Base-by-base conservation (phyloP, 108 stramenopile genomes). In the Pseudonitzschia multiseries region DNA sequence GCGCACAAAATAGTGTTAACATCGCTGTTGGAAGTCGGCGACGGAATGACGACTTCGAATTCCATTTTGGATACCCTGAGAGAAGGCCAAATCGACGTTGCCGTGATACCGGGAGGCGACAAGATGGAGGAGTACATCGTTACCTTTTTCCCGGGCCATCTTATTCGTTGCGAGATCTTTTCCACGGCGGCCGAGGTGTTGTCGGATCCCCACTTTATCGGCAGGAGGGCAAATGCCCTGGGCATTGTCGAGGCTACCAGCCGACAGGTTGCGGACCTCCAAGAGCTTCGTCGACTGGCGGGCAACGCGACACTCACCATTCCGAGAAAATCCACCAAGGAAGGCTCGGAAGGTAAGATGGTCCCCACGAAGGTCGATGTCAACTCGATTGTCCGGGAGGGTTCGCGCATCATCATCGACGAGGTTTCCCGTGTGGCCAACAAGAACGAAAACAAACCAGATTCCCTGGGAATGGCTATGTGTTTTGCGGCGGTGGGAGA, bases 401-500 rank as follows among this genome's bases (percentile, higher is more conserved):
- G 87, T 17, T 88, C 87, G 21, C 61, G 87, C 26, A 80, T 88
- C 44, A 84, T 91, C 26, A 81, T 94, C 33, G 84, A 88, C 57
- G 89, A 90, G 69, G 82, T 90, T 13, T 79, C 73, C 40, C 72
- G 85, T 20, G 81, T 73, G 3, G 81, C 81, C 28, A 81, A 73
- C 73, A 73, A 74, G 69, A 68, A 70, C 15, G 85, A 85, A 42
- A 68, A 78, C 32, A 72, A 84, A 13, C 68, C 85, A 5, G 88
- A 83, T 59, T 84, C 86, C 15, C 65, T 94, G 27, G 86, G 87
- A 52, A 80, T 86, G 71, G 90, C 90, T 22, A 89, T 91, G 68
- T 94, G 90, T 67, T 77, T 94, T 22, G 89, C 90, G 20, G 86
- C 89, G 13, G 86, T 94, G n/a, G 93, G 93, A 15, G 93, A 94